Conservation (phyloP, 805 yeast species). For the Candida qinlingensis region DNA sequence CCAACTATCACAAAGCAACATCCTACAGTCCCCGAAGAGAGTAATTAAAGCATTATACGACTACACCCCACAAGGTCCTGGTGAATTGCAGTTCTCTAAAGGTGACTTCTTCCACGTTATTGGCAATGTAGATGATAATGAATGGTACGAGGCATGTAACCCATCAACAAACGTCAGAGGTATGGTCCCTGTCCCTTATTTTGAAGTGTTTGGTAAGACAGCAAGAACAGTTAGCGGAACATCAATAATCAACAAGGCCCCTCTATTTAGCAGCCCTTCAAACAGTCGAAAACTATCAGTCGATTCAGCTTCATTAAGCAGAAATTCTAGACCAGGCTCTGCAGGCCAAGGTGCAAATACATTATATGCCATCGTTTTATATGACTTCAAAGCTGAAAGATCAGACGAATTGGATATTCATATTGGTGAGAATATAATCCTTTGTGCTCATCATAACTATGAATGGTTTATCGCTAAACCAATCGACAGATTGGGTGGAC, state of each 20-base stretch:
- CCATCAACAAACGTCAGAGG: conserved; percentile 77
- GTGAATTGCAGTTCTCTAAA: conserved; percentile 68
- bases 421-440: conserved; percentile 84
- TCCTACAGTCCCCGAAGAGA: conserved; percentile 58
- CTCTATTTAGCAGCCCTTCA: neutral
- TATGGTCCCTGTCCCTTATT: conserved; percentile 80
- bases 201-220: conserved; percentile 69
- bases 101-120: conserved; percentile 90
- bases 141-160: conserved; percentile 85
- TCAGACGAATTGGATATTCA: conserved; percentile 79
- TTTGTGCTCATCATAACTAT: conserved; percentile 92
- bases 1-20: conserved; percentile 16
- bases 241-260: neutral
- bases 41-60: conserved; percentile 79
- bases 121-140: conserved; percentile 49
- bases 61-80: conserved; percentile 73
- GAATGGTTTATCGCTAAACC: conserved; percentile 99
- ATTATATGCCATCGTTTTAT: conserved; percentile 79
- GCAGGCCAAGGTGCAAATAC: conserved; percentile 25
- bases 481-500: conserved; percentile 91
- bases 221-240: conserved; percentile 2
- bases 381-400: conserved; percentile 73
- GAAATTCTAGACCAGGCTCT: conserved; percentile 4
- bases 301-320: neutral
- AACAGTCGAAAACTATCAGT: conserved; percentile 6